Conservation (phyloP, 225 moss, liverwort and hornwort genomes). For the Asterella californica region DNA sequence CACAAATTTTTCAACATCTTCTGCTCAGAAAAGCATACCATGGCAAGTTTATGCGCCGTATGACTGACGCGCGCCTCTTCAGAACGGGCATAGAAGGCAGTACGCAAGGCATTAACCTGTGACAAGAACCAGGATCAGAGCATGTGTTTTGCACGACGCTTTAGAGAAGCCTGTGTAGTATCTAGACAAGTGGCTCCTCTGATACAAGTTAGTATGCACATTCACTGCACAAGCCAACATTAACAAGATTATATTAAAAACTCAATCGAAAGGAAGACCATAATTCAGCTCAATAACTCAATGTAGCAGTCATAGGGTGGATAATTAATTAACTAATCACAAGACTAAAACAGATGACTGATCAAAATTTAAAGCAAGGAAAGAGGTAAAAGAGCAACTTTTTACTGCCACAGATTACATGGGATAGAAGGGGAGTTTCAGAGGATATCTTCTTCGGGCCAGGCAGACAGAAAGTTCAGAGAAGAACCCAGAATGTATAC, state of each 20-base stretch:
- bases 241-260: too few relatives aligned
- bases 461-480: background rate
- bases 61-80: conserved; percentile 89
- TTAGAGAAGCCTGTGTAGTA: background rate
- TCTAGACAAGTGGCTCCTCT: too few relatives aligned
- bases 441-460: background rate
- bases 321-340: too few relatives aligned
- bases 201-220: too few relatives aligned
- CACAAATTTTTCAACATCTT: background rate
- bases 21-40: conserved; percentile 45
- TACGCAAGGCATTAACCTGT: conserved; percentile 84
- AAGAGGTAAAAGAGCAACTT: too few relatives aligned
- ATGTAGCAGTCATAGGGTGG: too few relatives aligned
- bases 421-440: background rate
- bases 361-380: too few relatives aligned
- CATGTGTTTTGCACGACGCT: background rate
- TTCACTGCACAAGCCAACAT: too few relatives aligned
- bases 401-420: too few relatives aligned
- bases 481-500: background rate
- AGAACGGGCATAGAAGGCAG: conserved; percentile 74
- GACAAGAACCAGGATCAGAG: background rate
- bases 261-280: too few relatives aligned
- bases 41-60: conserved; percentile 96
- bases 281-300: too few relatives aligned
- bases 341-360: too few relatives aligned